Base-by-base conservation (phyloP, 768 basidiomycete species). In the Hortiboletus flavorubellus region DNA sequence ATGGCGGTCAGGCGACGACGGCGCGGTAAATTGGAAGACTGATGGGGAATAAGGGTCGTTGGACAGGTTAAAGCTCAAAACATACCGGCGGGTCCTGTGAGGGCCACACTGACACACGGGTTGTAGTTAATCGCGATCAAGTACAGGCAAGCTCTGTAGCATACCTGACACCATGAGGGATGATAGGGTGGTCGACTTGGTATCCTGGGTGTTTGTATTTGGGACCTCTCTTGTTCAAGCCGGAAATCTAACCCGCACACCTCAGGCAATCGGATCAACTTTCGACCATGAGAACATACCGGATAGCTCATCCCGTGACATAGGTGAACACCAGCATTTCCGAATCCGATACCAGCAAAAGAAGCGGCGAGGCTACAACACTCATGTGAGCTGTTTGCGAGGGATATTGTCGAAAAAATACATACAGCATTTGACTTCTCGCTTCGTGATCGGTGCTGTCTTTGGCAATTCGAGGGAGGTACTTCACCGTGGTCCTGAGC, bases 11-110 rank as follows among this genome's bases (percentile, higher is more conserved):
- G 94, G 93, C 0, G 92, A 87, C 5, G 95, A 95, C 8, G 96
- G 94, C 0, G 96, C 89, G 8, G 96, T 98, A 73, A 95, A 98
- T 65, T 89, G 84, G 80, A 98, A 98, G 42, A 98, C 96, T 82
- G 47, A 49, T 10, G 38, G 34, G 7, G 15, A 10, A 60, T 53
- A 30, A 56, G 57, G 37, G 5, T 21, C 29, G 21, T 23, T 31
- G 9, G 30, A 11, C 29, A 40, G 16, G 18, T 10, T 54, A 30
- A 63, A 44, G 56, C 37, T 29, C 56, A 50, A 38, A 65, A 53
- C 73, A 51, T 68, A 82, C 85, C 85, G 61, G 96, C 89, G 30
- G 93, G 93, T 10, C 91, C 93, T 18, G 92, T 91, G 53, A 96
- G 74, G 6, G 94, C 92, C 46, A 96, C 93, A 60, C 91, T 82